Conservation (phyloP, 2,329 filamentous ascomycete genomes). For the Colletotrichum sublineola region DNA sequence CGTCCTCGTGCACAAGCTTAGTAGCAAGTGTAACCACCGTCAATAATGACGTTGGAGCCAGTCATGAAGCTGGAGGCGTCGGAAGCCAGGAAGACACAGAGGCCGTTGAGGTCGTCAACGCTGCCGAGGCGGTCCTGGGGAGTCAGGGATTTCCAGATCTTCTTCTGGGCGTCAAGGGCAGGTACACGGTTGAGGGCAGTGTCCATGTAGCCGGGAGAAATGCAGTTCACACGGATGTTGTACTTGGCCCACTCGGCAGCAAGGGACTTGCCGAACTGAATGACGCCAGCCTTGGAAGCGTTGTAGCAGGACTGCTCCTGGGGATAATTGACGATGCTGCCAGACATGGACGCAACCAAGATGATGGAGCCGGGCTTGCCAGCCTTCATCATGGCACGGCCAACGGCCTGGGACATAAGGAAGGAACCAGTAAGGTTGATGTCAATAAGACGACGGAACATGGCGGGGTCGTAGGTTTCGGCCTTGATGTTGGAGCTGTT, state of each 20-base stretch:
- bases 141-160: constrained; percentile 81
- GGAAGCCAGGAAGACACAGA: constrained; percentile 81
- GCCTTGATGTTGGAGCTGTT: constrained; percentile 80
- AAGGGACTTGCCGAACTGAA: constrained; percentile 83
- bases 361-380: constrained; percentile 80
- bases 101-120: constrained; percentile 82
- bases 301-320: constrained; percentile 89
- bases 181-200: constrained; percentile 84
- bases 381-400: constrained; percentile 79
- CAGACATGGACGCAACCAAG: constrained; percentile 85
- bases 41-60: constrained; percentile 78
- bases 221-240: constrained; percentile 85
- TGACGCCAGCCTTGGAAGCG: constrained; percentile 83
- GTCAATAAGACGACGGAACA: constrained; percentile 83
- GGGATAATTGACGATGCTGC: constrained; percentile 87
- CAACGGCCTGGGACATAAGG: constrained; percentile 80
- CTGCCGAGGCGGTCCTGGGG: constrained; percentile 80
- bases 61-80: constrained; percentile 84
- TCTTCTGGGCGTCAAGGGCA: constrained; percentile 84
- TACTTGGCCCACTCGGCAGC: constrained; percentile 88
- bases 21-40: constrained; percentile 77
- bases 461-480: constrained; percentile 80
- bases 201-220: constrained; percentile 90
- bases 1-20: constrained; percentile 49
- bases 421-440: constrained; percentile 87